Base-by-base conservation (phyloP, 2,329 filamentous ascomycete species). In the Penicillium digitatum region DNA sequence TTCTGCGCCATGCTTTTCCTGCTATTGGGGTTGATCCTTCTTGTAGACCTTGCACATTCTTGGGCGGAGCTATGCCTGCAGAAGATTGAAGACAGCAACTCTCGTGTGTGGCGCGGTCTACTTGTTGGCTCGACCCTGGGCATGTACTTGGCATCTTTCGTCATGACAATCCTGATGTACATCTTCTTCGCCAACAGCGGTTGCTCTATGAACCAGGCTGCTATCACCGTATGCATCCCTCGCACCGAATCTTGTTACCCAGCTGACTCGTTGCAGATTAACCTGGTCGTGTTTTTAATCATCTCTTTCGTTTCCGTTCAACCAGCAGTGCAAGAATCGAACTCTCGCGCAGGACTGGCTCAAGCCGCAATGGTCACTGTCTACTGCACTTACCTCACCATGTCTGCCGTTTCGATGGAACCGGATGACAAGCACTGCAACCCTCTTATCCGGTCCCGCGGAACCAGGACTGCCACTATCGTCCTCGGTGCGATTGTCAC, bases 331-430 rank as follows among this genome's bases (percentile, higher is more conserved):
- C 94, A 99, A 74, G 90, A 92, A 68, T 87, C 87, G 71, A 99
- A 99, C 74, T 86, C 92, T 45, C 91, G 93, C 70, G 94, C 94
- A 39, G 94, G 94, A 46, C 82, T 99, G 56, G 94, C 94, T n/a
- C 94, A 99, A 72, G 91, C 92, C 39, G 93, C 94, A 59, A 96
- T 97, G 84, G 94, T 99, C 42, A 90, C 92, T 18, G 84, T 96
- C 55, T 99, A 99, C 80, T 99, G 94, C 83, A 97, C 94, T 40
- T 99, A 99, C 71, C 84, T 99, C 52, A 99, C 94, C 63, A 90
- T 99, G 86, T 96, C 92, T 2, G 94, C 94, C 26, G 94, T 99
- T 1, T 95, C 91, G 52, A 97, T 99, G 94, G 93, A 99, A 68
- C 94, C 94, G 0, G 93, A 97, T 72, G 86, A 96, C 78, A 87